Percentiles rank a stretch among this genome's conserved stretches.
Evolutionary conservation across 192 early-diverging fungal species (phyloP).

Genomic region (Pilobolus umbonatus): DNA sequence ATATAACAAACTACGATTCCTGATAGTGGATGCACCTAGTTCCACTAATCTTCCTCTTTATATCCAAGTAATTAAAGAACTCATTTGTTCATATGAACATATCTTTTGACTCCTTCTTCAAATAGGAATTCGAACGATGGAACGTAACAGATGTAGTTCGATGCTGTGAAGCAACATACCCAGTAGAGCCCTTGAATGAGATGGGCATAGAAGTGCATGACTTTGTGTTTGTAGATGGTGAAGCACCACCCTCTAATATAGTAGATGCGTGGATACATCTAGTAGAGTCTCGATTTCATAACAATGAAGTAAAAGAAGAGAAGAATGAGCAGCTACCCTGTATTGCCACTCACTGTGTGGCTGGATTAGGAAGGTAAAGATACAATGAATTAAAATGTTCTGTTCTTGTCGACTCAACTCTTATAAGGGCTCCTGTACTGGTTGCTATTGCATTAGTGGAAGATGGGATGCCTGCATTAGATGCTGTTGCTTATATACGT

Average conservation of each 20-base stretch:
- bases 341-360: slow-evolving; percentile 75
- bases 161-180: slow-evolving; percentile 85
- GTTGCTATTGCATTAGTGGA: slow-evolving; percentile 82
- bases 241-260: slow-evolving; percentile 58
- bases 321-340: slow-evolving; percentile 9
- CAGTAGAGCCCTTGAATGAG: slow-evolving; percentile 41
- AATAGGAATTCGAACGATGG: slow-evolving; percentile 62
- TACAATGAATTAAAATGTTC: not conserved
- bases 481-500: slow-evolving; percentile 70
- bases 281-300: slow-evolving; percentile 49
- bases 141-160: slow-evolving; percentile 73
- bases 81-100: not conserved
- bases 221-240: slow-evolving; percentile 69
- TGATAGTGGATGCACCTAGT: slow-evolving; percentile 77
- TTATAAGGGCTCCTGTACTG: slow-evolving; percentile 50
- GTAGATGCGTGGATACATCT: slow-evolving; percentile 63
- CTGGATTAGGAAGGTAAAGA: slow-evolving; percentile 68
- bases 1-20: slow-evolving; percentile 63
- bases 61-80: slow-evolving; percentile 35
- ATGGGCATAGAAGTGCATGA: slow-evolving; percentile 67
- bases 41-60: slow-evolving; percentile 68
- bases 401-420: not conserved
- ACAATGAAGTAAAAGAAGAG: slow-evolving; percentile 10
- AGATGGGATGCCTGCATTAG: slow-evolving; percentile 70
- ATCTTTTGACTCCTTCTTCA: not conserved